A percentile compares a stretch with the other conserved stretches of the same genome.
phyloP scores from a whole-genome alignment of 2,329 filamentous ascomycete genomes.

The Paradendryphiella salina region DNA sequence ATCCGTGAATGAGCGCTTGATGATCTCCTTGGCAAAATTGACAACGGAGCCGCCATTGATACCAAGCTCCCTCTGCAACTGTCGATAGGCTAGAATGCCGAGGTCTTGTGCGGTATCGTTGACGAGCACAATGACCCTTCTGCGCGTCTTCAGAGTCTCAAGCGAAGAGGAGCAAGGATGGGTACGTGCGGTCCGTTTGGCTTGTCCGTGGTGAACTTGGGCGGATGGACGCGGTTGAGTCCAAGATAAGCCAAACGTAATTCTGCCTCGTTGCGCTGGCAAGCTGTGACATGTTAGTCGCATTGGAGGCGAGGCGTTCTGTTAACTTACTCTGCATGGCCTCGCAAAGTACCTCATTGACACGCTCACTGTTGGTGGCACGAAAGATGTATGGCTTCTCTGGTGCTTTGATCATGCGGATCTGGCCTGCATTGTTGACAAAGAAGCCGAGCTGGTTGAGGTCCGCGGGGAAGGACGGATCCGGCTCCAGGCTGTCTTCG shows the following conservation, averaged over 20 bases:
- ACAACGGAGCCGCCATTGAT: constrained; percentile 72
- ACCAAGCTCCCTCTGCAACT: constrained; percentile 65
- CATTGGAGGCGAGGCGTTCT: neutral
- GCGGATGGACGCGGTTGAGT: constrained; percentile 64
- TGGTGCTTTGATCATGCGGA: constrained; percentile 70
- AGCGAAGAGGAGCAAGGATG: constrained; percentile 64
- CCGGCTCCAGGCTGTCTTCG: constrained; percentile 66
- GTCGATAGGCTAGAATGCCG: constrained; percentile 72
- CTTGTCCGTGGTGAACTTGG: constrained; percentile 54
- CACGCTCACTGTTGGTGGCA: constrained; percentile 71
- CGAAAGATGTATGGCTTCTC: constrained; percentile 75
- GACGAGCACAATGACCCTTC: constrained; percentile 72
- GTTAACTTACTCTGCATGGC: constrained; percentile 66
- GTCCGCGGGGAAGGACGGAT: constrained; percentile 67
- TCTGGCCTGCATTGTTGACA: constrained; percentile 73
- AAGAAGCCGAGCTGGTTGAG: constrained; percentile 78
- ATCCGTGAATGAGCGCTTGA: constrained; percentile 31
- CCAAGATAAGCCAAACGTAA: constrained; percentile 65
- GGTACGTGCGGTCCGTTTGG: constrained; percentile 62
- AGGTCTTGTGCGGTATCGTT: constrained; percentile 79
- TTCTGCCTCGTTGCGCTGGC: constrained; percentile 63
- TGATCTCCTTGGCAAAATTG: constrained; percentile 59
- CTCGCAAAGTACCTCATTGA: constrained; percentile 72
- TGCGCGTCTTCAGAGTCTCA: constrained; percentile 57
- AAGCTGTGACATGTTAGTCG: constrained; percentile 54